phyloP scores from a whole-genome alignment of 1,284 basidiomycete species.

The Ustilago lituana region DNA sequence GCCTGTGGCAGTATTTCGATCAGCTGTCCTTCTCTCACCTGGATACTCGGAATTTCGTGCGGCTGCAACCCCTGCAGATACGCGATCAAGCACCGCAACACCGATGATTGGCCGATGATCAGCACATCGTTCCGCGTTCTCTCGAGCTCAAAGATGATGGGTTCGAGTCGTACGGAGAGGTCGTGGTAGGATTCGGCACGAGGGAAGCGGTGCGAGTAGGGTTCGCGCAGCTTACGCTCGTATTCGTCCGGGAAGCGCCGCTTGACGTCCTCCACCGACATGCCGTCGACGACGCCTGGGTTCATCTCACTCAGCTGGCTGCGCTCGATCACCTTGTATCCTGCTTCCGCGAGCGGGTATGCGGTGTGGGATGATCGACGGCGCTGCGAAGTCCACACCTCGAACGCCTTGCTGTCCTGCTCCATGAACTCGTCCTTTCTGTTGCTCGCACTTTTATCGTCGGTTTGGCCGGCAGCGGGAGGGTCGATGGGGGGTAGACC shows the following conservation, averaged over 20 bases:
- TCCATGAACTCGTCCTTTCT: slow-evolving; percentile 34
- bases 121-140: slow-evolving; percentile 77
- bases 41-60: slow-evolving; percentile 93
- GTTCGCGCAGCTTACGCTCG: slow-evolving; percentile 89
- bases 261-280: slow-evolving; percentile 87
- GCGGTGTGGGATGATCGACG: slow-evolving; percentile 92
- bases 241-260: slow-evolving; percentile 92
- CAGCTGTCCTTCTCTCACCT: slow-evolving; percentile 72
- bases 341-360: slow-evolving; percentile 83
- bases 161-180: slow-evolving; percentile 74
- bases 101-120: slow-evolving; percentile 82
- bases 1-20: slow-evolving; percentile 64
- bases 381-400: slow-evolving; percentile 97
- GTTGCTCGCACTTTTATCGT: slow-evolving; percentile 7
- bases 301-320: slow-evolving; percentile 98
- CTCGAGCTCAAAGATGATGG: slow-evolving; percentile 83
- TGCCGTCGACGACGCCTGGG: slow-evolving; percentile 82
- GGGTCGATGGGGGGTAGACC: slow-evolving; percentile 27
- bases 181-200: slow-evolving; percentile 81
- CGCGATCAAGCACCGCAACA: slow-evolving; percentile 86
- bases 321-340: slow-evolving; percentile 82
- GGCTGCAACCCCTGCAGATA: slow-evolving; percentile 85
- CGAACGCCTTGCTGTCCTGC: slow-evolving; percentile 36
- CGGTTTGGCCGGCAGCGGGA: not conserved
- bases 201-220: slow-evolving; percentile 81